Base-by-base conservation (phyloP, 108 stramenopile species). In the Pseudonitzschia multiseries region DNA sequence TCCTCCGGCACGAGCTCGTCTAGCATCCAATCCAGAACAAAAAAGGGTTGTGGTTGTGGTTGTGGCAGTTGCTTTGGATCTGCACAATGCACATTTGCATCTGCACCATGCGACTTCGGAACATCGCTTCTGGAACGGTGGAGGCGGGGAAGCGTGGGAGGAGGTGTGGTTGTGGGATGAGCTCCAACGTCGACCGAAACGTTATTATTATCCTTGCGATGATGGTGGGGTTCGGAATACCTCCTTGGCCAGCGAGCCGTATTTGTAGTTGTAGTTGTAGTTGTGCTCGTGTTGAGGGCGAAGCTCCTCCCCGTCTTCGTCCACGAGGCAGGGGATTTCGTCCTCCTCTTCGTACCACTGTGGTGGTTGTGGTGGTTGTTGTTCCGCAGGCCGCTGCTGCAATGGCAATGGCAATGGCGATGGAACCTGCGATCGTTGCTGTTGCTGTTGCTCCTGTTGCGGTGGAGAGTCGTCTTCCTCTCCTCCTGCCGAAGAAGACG, bases 11-110 rank as follows among this genome's bases (percentile, higher is more conserved):
- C 43, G 18, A 67, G 36, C 12, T 67, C 66, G 43, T 67, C 44
- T 5, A 67, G 40, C 61, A 62, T 62, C 66, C 66, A 67, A 67
- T 67, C 66, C n/a, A 67, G 43, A 0, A 67, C 27, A 44, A 67
- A 67, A 27, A 67, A 67, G 0, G 66, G 66, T 14, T 42, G 54
- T 56, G 21, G 54, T 56, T 56, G 54, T 2, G 12, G 54, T 22
- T n/a, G 52, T 52, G 52, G n/a, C n/a, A n/a, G n/a, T 52, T 52
- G n/a, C 52, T 52, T 4, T 52, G 4, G 17, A 15, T 42, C 8
- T 42, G 8, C 13, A 4, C n/a, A 52, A 17, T 14, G 1, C 13
- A 10, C 17, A 6, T 36, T 36, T 36, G 46, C 17, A 48, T 48
- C 13, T 48, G 46, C n/a, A n/a, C n/a, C n/a, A n/a, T n/a, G n/a